Conservation (phyloP, 2,329 filamentous ascomycete species). For the Xylaria sp. region DNA sequence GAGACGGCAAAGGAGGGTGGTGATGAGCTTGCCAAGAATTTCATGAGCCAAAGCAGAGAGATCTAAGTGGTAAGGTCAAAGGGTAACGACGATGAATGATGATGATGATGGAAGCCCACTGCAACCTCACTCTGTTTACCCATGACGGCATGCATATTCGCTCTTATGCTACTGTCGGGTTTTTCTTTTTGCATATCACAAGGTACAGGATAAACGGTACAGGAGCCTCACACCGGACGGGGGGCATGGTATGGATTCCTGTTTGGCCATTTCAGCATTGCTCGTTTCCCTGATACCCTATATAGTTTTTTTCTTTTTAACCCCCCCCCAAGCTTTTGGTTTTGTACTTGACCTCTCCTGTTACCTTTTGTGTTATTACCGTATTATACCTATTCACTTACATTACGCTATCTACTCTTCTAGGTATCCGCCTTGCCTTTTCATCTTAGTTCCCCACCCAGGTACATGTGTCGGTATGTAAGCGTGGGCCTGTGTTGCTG, state of each 20-base stretch:
- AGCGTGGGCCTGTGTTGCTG: constrained; percentile 15
- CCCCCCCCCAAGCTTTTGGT: constrained; percentile 8
- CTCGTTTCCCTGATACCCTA: constrained; percentile 37
- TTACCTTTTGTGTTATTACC: not conserved
- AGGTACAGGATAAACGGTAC: constrained; percentile 34
- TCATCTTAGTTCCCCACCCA: no score
- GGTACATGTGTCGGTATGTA: not conserved
- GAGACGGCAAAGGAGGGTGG: constrained; percentile 87
- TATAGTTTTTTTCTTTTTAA: constrained; percentile 27
- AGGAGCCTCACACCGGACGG: constrained; percentile 26
- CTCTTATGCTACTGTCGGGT: constrained; percentile 7
- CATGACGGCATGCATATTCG: not conserved
- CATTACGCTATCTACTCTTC: constrained; percentile 22
- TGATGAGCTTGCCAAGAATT: constrained; percentile 84
- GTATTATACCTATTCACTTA: constrained; percentile 6
- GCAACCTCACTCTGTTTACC: not conserved
- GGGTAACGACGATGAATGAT: constrained; percentile 31
- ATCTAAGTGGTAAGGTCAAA: constrained; percentile 45
- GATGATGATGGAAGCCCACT: not conserved
- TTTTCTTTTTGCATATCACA: constrained; percentile 22
- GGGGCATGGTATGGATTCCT: constrained; percentile 31
- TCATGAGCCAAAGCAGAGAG: constrained; percentile 74
- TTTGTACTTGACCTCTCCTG: not conserved
- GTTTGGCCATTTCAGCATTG: constrained; percentile 33
- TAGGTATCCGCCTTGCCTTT: no score